These are phyloP conservation scores for Metschnikowia picachoensis DNA, from an alignment of 805 yeast genomes.

Conservation along the genomic window DNA sequence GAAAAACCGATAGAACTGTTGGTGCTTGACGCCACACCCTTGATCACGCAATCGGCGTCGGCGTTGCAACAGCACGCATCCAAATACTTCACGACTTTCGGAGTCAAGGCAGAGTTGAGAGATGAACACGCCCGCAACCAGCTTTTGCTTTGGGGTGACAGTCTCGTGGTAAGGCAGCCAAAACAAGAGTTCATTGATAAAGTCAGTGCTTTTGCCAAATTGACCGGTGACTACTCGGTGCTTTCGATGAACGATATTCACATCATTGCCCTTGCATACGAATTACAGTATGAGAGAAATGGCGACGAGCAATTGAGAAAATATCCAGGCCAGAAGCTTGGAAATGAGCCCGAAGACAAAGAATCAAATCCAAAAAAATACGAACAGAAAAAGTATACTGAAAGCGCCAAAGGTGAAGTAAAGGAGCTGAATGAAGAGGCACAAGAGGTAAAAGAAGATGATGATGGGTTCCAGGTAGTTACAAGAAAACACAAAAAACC, in stretches of 20 bases:
- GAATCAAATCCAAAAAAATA: not conserved
- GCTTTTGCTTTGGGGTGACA: conserved; percentile 75
- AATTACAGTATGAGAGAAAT: conserved; percentile 70
- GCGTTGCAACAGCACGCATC: conserved; percentile 67
- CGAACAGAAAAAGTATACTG: no score
- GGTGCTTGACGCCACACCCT: conserved; percentile 85
- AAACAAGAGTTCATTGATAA: conserved; percentile 54
- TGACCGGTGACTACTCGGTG: conserved; percentile 90
- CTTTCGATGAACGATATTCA: conserved; percentile 89
- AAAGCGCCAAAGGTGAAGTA: no score
- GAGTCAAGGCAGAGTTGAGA: conserved; percentile 79
- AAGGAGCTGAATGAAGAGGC: conserved; percentile 9
- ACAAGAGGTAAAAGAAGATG: conserved; percentile 14
- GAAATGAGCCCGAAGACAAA: conserved; percentile 17
- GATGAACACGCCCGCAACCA: conserved; percentile 84
- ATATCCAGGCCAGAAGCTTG: conserved; percentile 61
- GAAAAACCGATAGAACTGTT: conserved; percentile 13
- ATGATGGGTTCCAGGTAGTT: conserved; percentile 25
- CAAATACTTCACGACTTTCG: conserved; percentile 83
- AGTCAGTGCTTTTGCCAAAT: conserved; percentile 71
- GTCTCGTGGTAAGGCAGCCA: conserved; percentile 73
- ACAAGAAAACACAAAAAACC: conserved; percentile 11
- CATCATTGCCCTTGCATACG: conserved; percentile 86
- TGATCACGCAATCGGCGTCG: conserved; percentile 80
- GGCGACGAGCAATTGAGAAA: conserved; percentile 71